These are phyloP conservation scores for Beverwykella pulmonaria DNA, from an alignment of 495 filamentous ascomycete species.

Conservation along the genomic window DNA sequence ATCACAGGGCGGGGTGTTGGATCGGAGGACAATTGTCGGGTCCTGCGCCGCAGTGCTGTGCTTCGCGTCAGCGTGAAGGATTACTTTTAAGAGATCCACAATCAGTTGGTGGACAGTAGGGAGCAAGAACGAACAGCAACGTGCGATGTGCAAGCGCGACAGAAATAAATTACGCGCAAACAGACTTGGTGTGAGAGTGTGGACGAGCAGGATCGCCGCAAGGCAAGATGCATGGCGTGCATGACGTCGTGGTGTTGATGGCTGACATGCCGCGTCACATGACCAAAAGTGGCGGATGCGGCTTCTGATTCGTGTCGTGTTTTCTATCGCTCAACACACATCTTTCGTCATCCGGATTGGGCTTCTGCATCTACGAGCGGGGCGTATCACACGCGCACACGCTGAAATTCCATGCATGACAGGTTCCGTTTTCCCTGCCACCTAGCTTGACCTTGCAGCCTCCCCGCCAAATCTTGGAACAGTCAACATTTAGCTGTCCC, in stretches of 20 bases:
- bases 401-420: neutral
- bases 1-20: constrained; percentile 14
- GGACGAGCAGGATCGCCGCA: constrained; percentile 9
- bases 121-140: neutral
- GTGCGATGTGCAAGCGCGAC: neutral
- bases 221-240: constrained; percentile 24
- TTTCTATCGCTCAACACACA: constrained; percentile 9
- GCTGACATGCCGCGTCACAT: neutral
- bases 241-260: constrained; percentile 21
- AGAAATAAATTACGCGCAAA: constrained; percentile 14
- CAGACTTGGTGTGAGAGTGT: constrained; percentile 12
- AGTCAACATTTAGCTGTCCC: neutral
- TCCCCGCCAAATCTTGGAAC: neutral
- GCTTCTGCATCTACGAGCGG: neutral
- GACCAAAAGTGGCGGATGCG: neutral
- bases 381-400: neutral
- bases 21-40: neutral
- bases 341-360: neutral
- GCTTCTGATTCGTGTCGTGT: constrained; percentile 17
- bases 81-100: neutral
- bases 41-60: constrained; percentile 30
- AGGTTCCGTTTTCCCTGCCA: too few relatives aligned
- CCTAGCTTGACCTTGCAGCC: too few relatives aligned
- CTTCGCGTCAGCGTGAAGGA: neutral
- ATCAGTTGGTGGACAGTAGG: neutral